Conservation (phyloP, 1,284 basidiomycete species). For the Malassezia equina region DNA sequence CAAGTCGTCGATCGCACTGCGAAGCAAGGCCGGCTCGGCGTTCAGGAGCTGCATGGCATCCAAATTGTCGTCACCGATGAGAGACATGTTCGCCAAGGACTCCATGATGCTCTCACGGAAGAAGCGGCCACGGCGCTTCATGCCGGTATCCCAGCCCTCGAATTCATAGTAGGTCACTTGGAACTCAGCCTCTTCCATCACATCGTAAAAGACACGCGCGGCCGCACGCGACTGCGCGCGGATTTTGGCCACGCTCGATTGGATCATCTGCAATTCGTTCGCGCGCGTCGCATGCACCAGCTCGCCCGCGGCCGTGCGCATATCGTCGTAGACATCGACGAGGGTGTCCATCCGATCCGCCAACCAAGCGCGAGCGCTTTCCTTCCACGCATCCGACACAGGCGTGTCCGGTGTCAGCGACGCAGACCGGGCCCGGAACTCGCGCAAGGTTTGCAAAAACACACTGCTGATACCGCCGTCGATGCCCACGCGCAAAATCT, state of each 20-base stretch:
- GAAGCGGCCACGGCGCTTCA: constrained; percentile 7
- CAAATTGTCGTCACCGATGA: neutral
- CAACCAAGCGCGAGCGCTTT: neutral
- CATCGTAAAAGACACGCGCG: constrained; percentile 24
- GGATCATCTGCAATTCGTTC: constrained; percentile 25
- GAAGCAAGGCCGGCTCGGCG: neutral
- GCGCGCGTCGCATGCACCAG: constrained; percentile 5
- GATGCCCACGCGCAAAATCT: neutral
- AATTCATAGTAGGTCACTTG: constrained; percentile 34
- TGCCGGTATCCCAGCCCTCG: constrained; percentile 31
- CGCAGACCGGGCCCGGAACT: neutral
- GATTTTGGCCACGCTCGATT: constrained; percentile 28
- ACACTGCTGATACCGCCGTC: neutral
- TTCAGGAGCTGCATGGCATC: neutral
- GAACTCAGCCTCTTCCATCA: constrained; percentile 39
- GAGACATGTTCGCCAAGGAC: neutral
- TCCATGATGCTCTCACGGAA: constrained; percentile 11
- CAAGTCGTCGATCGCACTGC: neutral
- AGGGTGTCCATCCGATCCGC: constrained; percentile 1
- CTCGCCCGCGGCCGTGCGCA: neutral
- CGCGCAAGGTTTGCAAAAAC: neutral
- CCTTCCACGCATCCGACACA: constrained; percentile 5
- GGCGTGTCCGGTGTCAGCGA: neutral
- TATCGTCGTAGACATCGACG: constrained; percentile 4
- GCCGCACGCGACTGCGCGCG: constrained; percentile 26